Evolutionary conservation across 768 basidiomycete species (phyloP), one percentile per base, ranked within the genome.

Genomic region (Phlegmacium glaucopus): DNA sequence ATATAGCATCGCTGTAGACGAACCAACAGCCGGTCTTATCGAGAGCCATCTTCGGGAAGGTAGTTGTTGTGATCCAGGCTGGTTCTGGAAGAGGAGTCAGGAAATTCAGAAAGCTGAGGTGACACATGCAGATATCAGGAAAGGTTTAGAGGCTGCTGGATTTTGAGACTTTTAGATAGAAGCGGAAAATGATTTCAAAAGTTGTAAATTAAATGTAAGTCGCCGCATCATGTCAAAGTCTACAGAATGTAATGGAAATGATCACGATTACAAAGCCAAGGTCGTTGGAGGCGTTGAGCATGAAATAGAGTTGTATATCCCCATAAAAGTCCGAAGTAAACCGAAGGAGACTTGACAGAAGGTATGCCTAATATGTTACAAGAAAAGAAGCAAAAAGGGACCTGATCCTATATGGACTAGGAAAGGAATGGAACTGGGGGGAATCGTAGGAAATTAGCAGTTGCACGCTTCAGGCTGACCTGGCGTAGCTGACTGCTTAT

Each of bases 401-500:
- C 48, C 49, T 52, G 42, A 37, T 50, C 48, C 55, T 38, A 51
- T 45, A 50, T 41, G 44, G 13, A 44, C 17, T 28, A 39, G 52
- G 39, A 52, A 45, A 48, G 50, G 34, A 42, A 25, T 46, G 42
- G 39, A 44, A n/a, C 32, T 36, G 28, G 44, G 17, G 18, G 38
- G 29, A 29, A 13, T 39, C 36, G 39, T 38, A 6, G 32, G n/a
- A 40, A 8, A 41, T 71, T 71, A 93, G 67, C 90, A 93, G 61
- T 90, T 91, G 72, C 90, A 93, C 45, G 72, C 69, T 36, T 90
- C 87, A 53, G 74, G 73, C 60, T 80, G 76, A 36, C 74, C 76
- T 51, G 73, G 72, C 12, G 74, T 61, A 49, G 66, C 54, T 16
- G 77, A 54, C 61, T 85, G 84, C 61, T 76, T 88, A 71, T 87